These are phyloP conservation scores for Silene latifolia DNA, from an alignment of 148 eudicot genomes.

Conservation along the genomic window DNA sequence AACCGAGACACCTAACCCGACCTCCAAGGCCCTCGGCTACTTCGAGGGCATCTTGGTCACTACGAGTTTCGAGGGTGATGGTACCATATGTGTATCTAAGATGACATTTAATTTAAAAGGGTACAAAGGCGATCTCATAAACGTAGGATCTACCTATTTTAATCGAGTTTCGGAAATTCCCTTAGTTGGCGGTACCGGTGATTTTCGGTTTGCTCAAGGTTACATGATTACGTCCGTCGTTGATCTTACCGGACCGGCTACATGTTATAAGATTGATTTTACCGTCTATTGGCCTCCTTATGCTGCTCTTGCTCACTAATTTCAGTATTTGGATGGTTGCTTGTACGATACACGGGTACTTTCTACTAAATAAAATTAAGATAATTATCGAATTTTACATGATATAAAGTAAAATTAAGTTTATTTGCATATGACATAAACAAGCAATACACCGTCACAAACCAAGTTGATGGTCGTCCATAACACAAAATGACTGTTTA, in stretches of 20 bases:
- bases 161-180: constrained; percentile 8
- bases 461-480: no score
- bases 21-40: constrained; percentile 9
- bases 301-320: not conserved
- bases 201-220: constrained; percentile 15
- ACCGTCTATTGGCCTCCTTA: constrained; percentile 16
- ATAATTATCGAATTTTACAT: no score
- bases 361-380: no score
- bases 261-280: constrained; percentile 17
- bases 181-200: constrained; percentile 8
- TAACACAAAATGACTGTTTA: no score
- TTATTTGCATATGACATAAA: no score
- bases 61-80: constrained; percentile 6
- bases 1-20: constrained; percentile 9
- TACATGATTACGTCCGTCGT: constrained; percentile 8
- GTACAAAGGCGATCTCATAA: constrained; percentile 2
- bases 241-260: not conserved
- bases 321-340: no score
- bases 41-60: constrained; percentile 11
- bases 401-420: no score
- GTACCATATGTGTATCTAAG: not conserved
- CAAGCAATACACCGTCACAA: no score
- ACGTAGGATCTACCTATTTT: constrained; percentile 3
- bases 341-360: no score
- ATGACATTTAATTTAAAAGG: constrained; percentile 1